Evolutionary conservation across 805 yeast species (phyloP), one percentile per base, ranked within the genome.

Genomic region (Myxozyma kluyveri): DNA sequence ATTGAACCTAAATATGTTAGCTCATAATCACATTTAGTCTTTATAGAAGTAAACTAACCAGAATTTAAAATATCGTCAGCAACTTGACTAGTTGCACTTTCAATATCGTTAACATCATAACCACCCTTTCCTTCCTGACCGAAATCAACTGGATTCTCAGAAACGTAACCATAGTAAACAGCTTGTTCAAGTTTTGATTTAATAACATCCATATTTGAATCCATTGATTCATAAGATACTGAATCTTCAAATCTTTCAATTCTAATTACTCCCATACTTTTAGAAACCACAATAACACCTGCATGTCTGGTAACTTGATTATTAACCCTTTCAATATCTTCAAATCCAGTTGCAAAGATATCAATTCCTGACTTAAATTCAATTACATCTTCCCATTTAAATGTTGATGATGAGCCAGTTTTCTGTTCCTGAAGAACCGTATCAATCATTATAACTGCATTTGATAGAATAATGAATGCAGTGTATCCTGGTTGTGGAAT

Each of bases 111-210:
- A 1, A 66, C 54, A 26, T 75, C 75, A 50, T 81, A 68, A 6
- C 75, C 74, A 2, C 79, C 68, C 12, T 73, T 76, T 2, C 65
- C 62, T 33, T 59, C 50, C n/a, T 68, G 76, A 63, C 67, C 72
- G 56, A 82, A 79, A 22, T 74, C 73, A 18, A 82, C 64, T 4
- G 83, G 82, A 52, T 42, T 53, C 36, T 66, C 63, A 1, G 63
- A 61, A 4, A 69, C 59, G 7, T 65, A 68, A 1, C 80, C 76
- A 56, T 80, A 86, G 61, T 83, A 84, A 1, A 90, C 79, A 0
- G 90, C 96, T 67, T 90, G 97, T 59, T 85, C 93, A 21, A 91
- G 79, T 61, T 83, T 90, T 0, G 88, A 78, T 63, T 83, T 83
- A 31, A 86, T 72, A 42, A 82, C 74, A 2, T 73, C 58, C 3